Conservation (phyloP, 2,329 filamentous ascomycete genomes). For the Juglanconis juglandina region DNA sequence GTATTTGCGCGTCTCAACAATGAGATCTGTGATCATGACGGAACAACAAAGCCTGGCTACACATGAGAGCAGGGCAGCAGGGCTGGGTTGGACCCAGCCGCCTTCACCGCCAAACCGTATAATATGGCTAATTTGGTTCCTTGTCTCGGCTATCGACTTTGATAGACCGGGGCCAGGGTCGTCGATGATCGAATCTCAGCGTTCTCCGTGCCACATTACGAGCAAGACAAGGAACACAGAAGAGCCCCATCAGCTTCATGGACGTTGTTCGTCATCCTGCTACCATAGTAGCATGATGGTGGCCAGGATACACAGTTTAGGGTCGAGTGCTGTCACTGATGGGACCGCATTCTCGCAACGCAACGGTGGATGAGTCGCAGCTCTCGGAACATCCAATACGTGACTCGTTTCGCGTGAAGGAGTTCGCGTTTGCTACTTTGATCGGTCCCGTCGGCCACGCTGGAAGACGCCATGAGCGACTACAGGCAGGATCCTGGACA, state of each 20-base stretch:
- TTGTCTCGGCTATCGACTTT: slow-evolving; percentile 11
- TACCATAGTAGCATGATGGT: too few relatives aligned
- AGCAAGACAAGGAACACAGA: neutral
- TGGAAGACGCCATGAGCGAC: neutral
- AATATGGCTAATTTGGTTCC: neutral
- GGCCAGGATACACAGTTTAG: too few relatives aligned
- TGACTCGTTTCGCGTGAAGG: neutral
- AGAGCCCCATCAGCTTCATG: too few relatives aligned
- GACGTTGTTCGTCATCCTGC: too few relatives aligned
- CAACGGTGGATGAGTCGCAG: too few relatives aligned
- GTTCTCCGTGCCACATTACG: neutral
- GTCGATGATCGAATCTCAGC: slow-evolving; percentile 4
- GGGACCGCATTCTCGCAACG: too few relatives aligned
- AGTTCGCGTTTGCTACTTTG: neutral
- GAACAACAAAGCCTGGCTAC: neutral
- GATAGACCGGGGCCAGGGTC: neutral
- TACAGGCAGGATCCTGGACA: slow-evolving; percentile 8
- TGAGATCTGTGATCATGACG: neutral
- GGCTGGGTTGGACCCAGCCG: slow-evolving; percentile 11
- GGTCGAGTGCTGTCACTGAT: too few relatives aligned
- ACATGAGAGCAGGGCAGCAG: neutral
- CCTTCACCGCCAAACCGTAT: slow-evolving; percentile 11
- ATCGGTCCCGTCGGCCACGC: neutral
- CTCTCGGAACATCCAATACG: neutral
- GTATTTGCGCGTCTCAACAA: slow-evolving; percentile 7